Conservation (phyloP, 208 protist genomes). For the Leishmania tarentolae region DNA sequence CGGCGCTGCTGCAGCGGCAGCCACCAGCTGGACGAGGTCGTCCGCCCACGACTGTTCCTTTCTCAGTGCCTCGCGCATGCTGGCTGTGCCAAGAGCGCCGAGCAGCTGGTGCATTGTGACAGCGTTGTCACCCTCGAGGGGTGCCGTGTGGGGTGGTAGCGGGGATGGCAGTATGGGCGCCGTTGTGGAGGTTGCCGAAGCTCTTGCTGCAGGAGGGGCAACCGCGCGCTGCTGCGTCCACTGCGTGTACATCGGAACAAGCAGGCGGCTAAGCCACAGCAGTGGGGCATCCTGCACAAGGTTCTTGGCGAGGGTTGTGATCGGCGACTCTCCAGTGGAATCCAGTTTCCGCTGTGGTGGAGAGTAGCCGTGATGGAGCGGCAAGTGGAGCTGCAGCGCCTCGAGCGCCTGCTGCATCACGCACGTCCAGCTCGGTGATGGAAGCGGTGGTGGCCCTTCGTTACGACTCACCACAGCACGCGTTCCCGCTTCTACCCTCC, state of each 20-base stretch:
- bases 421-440: conserved; percentile 3
- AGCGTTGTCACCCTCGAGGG: background rate
- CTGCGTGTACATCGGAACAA: conserved; percentile 34
- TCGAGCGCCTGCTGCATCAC: conserved; percentile 32
- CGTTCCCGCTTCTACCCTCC: background rate
- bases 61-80: conserved; percentile 15
- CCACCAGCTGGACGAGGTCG: conserved; percentile 6
- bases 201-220: background rate
- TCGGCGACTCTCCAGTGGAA: background rate
- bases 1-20: background rate
- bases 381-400: conserved; percentile 27
- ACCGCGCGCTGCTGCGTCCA: conserved; percentile 23
- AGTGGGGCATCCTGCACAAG: conserved; percentile 31
- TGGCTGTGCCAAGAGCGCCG: conserved; percentile 10
- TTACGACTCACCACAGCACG: background rate
- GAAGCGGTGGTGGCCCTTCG: background rate
- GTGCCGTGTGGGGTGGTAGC: background rate
- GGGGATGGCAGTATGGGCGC: background rate
- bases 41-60: conserved; percentile 13
- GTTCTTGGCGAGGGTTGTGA: conserved; percentile 14
- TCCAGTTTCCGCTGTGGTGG: background rate
- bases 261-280: conserved; percentile 29
- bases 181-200: background rate
- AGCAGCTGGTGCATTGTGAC: conserved; percentile 27
- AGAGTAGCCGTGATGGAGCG: background rate